A percentile compares a stretch with the other conserved stretches of the same genome.
Conservation (phyloP, 2,329 filamentous ascomycete genomes). For the Nothophaeocryptopus gaeumannii region DNA sequence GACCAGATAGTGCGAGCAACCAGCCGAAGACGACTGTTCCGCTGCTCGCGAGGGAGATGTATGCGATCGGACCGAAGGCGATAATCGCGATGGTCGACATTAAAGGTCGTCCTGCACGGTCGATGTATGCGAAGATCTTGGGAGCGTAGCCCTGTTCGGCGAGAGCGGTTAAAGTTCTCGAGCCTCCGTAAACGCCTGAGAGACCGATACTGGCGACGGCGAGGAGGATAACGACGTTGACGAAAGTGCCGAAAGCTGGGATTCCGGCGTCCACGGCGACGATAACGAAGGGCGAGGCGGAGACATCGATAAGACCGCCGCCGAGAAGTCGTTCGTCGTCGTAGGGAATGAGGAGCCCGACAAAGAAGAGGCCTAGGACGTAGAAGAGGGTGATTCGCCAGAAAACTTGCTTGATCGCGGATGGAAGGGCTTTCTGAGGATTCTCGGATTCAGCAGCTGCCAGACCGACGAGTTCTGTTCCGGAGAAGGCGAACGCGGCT, state of each 20-base stretch:
- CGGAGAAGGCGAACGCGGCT: conserved; percentile 61
- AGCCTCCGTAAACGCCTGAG: conserved; percentile 85
- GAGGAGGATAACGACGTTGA: conserved; percentile 92
- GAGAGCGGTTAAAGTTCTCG: conserved; percentile 81
- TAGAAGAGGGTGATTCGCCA: conserved; percentile 94
- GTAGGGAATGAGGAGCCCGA: conserved; percentile 80
- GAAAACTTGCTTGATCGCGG: conserved; percentile 88
- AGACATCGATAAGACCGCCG: conserved; percentile 59
- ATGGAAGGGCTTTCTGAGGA: conserved; percentile 76
- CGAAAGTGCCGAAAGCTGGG: conserved; percentile 74
- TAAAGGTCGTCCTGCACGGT: conserved; percentile 59
- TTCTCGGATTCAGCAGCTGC: conserved; percentile 77
- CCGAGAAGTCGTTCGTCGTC: conserved; percentile 62
- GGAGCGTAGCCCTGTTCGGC: conserved; percentile 70
- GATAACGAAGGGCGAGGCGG: conserved; percentile 88
- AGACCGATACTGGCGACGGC: conserved; percentile 72
- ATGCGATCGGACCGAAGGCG: conserved; percentile 59
- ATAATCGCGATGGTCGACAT: conserved; percentile 46
- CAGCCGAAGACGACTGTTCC: conserved; percentile 56
- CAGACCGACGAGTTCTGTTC: conserved; percentile 63
- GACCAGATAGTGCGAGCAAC: conserved; percentile 68
- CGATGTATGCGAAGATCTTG: conserved; percentile 48
- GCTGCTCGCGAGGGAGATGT: conserved; percentile 53
- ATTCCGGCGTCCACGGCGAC: conserved; percentile 78
- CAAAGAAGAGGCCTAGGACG: conserved; percentile 73